phyloP scores from a whole-genome alignment of 345 rosid species.

The Orychophragmus violaceus region DNA sequence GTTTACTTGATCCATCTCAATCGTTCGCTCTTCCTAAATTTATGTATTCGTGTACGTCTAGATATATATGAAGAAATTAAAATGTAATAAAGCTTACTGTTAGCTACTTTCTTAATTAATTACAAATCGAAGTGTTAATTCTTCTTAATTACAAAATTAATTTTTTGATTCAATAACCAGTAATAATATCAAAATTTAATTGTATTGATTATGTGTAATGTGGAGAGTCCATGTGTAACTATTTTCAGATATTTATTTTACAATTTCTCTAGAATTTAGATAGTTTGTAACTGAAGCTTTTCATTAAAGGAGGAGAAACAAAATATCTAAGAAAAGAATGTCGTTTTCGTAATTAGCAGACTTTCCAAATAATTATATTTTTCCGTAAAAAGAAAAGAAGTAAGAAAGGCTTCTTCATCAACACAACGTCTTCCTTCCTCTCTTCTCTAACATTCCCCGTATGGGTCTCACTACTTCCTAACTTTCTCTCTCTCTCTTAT shows the following conservation, averaged over 20 bases:
- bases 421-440: slow-evolving; percentile 18
- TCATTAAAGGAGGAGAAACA: background rate
- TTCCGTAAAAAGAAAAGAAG: slow-evolving; percentile 6
- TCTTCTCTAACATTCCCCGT: slow-evolving; percentile 11
- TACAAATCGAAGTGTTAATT: background rate
- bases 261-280: background rate
- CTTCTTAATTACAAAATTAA: no score
- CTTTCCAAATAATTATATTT: background rate
- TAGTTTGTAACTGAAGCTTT: slow-evolving; percentile 26
- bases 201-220: background rate
- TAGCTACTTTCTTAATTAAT: background rate
- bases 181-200: background rate
- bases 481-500: slow-evolving; percentile 5
- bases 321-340: slow-evolving; percentile 25
- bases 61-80: background rate
- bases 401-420: slow-evolving; percentile 16
- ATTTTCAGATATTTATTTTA: background rate
- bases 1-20: slow-evolving; percentile 18
- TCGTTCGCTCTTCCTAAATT: background rate
- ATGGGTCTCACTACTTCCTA: slow-evolving; percentile 28
- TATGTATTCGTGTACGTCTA: slow-evolving; percentile 14
- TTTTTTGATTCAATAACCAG: background rate
- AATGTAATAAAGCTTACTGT: background rate
- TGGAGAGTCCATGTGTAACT: background rate
- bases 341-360: slow-evolving; percentile 31